phyloP scores from a whole-genome alignment of 768 basidiomycete genomes.

The Lentinus tigrinus region DNA sequence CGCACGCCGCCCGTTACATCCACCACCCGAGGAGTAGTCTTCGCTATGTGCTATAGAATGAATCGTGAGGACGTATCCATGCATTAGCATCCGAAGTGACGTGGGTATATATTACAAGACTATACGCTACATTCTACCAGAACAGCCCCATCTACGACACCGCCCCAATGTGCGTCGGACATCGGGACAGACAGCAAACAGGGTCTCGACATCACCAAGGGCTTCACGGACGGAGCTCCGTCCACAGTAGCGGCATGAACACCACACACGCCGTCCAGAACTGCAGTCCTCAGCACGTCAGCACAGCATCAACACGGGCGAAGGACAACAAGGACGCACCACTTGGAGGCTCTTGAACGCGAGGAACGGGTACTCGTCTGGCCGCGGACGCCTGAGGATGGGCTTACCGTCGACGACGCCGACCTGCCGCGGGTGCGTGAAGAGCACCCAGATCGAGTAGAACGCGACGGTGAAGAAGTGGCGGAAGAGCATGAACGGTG shows the following conservation, averaged over 20 bases:
- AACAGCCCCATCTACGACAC: too few species aligned
- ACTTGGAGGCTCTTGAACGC: conserved; percentile 61
- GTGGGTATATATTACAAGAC: too few species aligned
- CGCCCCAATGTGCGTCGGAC: too few species aligned
- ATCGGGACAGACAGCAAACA: too few species aligned
- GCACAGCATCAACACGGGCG: too few species aligned
- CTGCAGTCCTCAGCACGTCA: conserved; percentile 38
- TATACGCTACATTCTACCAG: too few species aligned
- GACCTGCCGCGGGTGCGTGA: conserved; percentile 56
- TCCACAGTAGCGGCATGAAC: conserved; percentile 84
- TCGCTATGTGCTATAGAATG: too few species aligned
- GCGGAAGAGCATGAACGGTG: conserved; percentile 73
- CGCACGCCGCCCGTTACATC: too few species aligned
- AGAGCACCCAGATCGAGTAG: conserved; percentile 90
- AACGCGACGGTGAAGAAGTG: conserved; percentile 97
- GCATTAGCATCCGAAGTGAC: too few species aligned
- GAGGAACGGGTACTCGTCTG: conserved; percentile 70
- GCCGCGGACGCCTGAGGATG: conserved; percentile 38
- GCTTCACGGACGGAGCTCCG: conserved; percentile 76
- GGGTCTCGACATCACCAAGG: too few species aligned
- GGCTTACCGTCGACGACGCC: conserved; percentile 38
- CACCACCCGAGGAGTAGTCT: too few species aligned
- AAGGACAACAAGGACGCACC: conserved; percentile 37
- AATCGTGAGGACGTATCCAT: too few species aligned
- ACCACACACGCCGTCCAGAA: conserved; percentile 93